Evolutionary conservation across 1,284 basidiomycete species (phyloP), one percentile per base, ranked within the genome.

Genomic region (Phenoliferia sp.): DNA sequence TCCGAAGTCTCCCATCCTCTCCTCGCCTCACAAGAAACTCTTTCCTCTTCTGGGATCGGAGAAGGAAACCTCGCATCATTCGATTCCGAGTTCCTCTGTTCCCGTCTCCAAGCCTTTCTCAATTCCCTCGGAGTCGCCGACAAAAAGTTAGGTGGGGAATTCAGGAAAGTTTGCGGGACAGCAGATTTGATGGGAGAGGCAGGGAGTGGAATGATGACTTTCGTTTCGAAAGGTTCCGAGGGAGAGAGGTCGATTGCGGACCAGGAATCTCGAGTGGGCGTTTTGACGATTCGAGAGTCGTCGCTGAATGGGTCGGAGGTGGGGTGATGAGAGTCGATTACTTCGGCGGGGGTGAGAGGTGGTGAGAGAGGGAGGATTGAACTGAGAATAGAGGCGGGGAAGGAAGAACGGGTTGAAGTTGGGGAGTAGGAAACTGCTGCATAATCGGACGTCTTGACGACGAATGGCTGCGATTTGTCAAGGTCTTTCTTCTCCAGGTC

Each of bases 361-460:
- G 63, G 58, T 16, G 59, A 64, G 15, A 55, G 44, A 2, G 59
- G 44, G 7, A 64, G 26, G 57, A 26, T 22, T n/a, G 57, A 33
- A 16, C 3, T 17, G 34, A 35, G 29, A 3, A 35, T 26, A 6
- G 34, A n/a, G n/a, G n/a, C n/a, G n/a, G 15, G 57, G 44, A 2
- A 52, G 44, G 7, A 64, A 22, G 57, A 26, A 17, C 17, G 57
- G 26, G n/a, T 3, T 17, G 34, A 35, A n/a, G 4, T n/a, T 26
- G 9, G 34, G 3, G 39, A 31, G 9, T 10, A 48, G 0, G 34
- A 4, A 16, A 59, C 34, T 5, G 57, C 33, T 9, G 34, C 57
- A 19, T 22, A 28, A 9, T 19, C 22, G 4, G 39, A 32, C 1
- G 44, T 29, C 39, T 31, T 22, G 39, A 61, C 29, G 2, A 17